These are phyloP conservation scores for Cutaneotrichosporon curvatum DNA, from an alignment of 1,284 basidiomycete genomes.

Conservation along the genomic window DNA sequence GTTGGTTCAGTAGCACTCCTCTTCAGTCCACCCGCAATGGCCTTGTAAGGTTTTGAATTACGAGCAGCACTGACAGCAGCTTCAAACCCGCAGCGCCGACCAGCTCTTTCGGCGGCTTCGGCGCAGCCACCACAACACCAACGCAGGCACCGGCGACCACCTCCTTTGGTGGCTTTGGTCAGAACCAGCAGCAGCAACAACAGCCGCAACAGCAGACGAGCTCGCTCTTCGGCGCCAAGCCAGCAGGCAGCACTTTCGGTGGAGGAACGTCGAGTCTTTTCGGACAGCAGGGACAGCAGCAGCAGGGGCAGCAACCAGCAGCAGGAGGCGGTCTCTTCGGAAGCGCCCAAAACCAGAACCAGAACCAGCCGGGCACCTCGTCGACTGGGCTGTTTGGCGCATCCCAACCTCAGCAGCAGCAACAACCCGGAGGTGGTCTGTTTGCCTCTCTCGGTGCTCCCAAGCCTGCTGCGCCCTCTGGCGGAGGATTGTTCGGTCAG, in stretches of 20 bases:
- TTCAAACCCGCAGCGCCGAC: neutral
- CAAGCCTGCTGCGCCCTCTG: constrained; percentile 1
- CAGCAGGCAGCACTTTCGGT: no score
- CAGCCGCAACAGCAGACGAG: constrained; percentile 4
- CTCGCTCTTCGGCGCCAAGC: neutral
- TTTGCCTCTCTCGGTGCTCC: constrained; percentile 12
- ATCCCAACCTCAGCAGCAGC: no score
- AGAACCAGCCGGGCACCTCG: constrained; percentile 2
- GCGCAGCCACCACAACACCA: constrained; percentile 11
- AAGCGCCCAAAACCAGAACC: neutral
- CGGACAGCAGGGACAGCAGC: neutral
- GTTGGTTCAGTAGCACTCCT: no score
- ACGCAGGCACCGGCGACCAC: neutral
- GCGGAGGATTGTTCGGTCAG: constrained; percentile 18
- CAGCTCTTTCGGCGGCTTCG: constrained; percentile 29
- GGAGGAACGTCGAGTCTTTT: no score
- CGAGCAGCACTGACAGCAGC: neutral
- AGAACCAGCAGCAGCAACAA: constrained; percentile 1
- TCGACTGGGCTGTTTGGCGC: no score
- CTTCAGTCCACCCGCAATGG: constrained; percentile 2
- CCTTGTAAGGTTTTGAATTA: neutral
- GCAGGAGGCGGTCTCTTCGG: constrained; percentile 7
- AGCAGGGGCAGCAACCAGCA: constrained; percentile 11
- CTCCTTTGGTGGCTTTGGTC: constrained; percentile 13
- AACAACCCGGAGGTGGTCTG: constrained; percentile 1